These are phyloP conservation scores for Hippophae gyantsensis DNA, from an alignment of 306 rosid species.

Conservation along the genomic window DNA sequence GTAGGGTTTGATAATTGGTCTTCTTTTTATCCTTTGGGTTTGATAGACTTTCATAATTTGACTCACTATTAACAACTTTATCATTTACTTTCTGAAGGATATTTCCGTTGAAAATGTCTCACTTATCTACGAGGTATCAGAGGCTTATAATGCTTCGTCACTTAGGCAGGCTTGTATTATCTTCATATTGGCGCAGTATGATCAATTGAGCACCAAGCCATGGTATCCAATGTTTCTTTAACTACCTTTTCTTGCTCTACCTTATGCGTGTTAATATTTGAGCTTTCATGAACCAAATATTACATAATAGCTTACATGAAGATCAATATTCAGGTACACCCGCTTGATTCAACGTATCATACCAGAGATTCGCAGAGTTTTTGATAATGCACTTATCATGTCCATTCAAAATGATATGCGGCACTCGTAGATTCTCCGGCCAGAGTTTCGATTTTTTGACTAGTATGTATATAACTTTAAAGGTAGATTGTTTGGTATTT, in stretches of 20 bases:
- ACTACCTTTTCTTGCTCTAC: background rate
- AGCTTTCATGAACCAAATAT: background rate
- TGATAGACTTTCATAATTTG: background rate
- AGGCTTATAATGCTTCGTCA: conserved; percentile 49
- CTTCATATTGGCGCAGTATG: conserved; percentile 46
- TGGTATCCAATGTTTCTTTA: conserved; percentile 33
- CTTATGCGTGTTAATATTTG: background rate
- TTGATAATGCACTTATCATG: conserved; percentile 27
- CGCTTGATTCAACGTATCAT: conserved; percentile 21
- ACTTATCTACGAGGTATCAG: conserved; percentile 41
- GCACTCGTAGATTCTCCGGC: conserved; percentile 1
- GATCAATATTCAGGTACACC: conserved; percentile 32
- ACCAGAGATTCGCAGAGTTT: conserved; percentile 29
- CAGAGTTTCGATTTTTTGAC: background rate
- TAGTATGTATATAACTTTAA: too few relatives aligned
- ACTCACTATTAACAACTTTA: background rate
- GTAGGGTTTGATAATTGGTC: conserved; percentile 16
- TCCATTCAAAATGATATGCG: conserved; percentile 8
- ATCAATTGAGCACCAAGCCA: conserved; percentile 30
- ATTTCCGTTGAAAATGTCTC: conserved; percentile 41
- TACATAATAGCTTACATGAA: background rate
- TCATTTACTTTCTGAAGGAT: conserved; percentile 27
- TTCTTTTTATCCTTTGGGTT: background rate
- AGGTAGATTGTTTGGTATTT: too few relatives aligned
- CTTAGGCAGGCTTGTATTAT: conserved; percentile 48